Evolutionary conservation across 2,329 filamentous ascomycete species (phyloP).

Genomic region (Xylariaceae sp.): DNA sequence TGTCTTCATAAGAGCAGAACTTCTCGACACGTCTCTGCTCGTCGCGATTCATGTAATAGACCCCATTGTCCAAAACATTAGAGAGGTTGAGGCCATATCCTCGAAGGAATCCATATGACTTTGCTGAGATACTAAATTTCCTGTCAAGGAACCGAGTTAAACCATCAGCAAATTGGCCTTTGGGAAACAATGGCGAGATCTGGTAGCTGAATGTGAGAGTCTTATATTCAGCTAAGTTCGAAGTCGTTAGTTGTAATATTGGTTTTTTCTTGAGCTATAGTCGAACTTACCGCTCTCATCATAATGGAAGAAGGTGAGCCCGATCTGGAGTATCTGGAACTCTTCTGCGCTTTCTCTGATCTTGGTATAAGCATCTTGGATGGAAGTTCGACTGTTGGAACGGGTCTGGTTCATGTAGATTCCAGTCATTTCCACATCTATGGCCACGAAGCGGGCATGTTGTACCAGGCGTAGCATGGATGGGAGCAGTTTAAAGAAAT

Average conservation of each 20-base stretch:
- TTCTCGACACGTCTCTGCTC: conserved; percentile 19
- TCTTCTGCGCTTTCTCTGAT: conserved; percentile 34
- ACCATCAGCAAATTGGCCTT: not conserved
- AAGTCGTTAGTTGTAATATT: conserved; percentile 7
- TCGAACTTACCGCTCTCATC: conserved; percentile 6
- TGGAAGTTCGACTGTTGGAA: not conserved
- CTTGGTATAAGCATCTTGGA: conserved; percentile 33
- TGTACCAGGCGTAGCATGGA: conserved; percentile 35
- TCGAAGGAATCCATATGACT: conserved; percentile 36
- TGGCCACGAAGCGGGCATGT: conserved; percentile 36
- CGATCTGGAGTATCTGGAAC: conserved; percentile 42
- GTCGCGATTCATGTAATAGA: conserved; percentile 37
- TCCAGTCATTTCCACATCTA: conserved; percentile 46
- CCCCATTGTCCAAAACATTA: conserved; percentile 31
- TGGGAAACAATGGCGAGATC: conserved; percentile 36
- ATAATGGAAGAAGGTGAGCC: conserved; percentile 39
- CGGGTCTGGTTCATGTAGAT: conserved; percentile 20
- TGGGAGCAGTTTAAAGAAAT: conserved; percentile 37
- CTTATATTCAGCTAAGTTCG: conserved; percentile 20
- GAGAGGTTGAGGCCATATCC: conserved; percentile 32
- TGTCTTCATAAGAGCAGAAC: not conserved
- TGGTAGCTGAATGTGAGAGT: conserved; percentile 37
- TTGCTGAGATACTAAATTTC: conserved; percentile 32
- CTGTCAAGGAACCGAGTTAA: conserved; percentile 33
- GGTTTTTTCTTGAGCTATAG: not conserved